Evolutionary conservation across 148 eudicot genomes (phyloP), one percentile per base, ranked within the genome.

Genomic region (Silene uniflora): DNA sequence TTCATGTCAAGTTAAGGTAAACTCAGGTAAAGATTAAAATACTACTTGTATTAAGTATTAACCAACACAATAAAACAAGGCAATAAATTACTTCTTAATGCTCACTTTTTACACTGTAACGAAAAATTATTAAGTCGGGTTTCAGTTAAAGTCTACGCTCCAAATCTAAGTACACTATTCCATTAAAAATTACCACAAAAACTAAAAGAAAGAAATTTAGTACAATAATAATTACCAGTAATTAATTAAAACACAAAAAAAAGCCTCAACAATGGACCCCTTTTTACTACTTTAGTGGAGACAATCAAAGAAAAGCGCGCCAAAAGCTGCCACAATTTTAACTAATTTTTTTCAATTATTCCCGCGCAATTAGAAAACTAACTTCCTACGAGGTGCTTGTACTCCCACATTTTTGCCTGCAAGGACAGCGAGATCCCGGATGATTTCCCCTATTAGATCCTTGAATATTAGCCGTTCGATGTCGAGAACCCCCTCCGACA

Each of bases 381-480:
- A 83, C 82, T 88, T 96, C 86, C 97, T 85, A 78, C 94, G 83
- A 72, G 80, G 79, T 68, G 84, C 82, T 14, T 59, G 76, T 12
- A 32, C 64, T 42, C 63, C 71, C 54, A 17, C 56, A 19, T 73
- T 81, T 77, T 81, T 54, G 7, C 86, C 84, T 39, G 87, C 72
- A 67, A 80, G 19, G 3, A 60, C 60, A 1, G 88, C 91, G 2
- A 92, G 85, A 77, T 92, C 98, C 5, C 84, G 79, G 69, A 96
- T 89, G 0, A 88, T 84, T 56, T 96, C 99, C 2, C 88, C 85
- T 12, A 96, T 84, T 55, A 96, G 74, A 73, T 96, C 99, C 87
- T 92, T 96, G 76, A 88, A 96, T 79, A 96, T 84, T 55, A 89
- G 52, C 78, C 98, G 81, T 77, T 96, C 99, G 67, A 96, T 89